phyloP scores from a whole-genome alignment of 139 green algal genomes.

The Chlamydomonas urium region DNA sequence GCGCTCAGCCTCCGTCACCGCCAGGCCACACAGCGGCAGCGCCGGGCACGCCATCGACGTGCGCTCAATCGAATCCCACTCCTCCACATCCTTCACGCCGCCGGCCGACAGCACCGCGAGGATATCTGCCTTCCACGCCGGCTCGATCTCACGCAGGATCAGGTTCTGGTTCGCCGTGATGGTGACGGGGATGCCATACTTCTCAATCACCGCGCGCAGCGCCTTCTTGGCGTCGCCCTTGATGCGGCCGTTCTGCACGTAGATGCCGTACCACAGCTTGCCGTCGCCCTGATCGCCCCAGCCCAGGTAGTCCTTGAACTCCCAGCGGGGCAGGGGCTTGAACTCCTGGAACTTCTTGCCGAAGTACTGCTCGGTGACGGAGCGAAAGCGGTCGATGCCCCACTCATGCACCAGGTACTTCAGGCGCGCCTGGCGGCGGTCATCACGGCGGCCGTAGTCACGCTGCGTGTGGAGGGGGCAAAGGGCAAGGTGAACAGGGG shows the following conservation, averaged over 20 bases:
- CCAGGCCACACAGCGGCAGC: conserved; percentile 95
- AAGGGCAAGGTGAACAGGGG: no score
- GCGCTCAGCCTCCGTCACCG: conserved; percentile 94
- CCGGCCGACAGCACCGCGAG: conserved; percentile 51
- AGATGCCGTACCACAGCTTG: conserved; percentile 87
- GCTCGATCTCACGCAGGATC: conserved; percentile 88
- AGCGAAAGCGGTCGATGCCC: conserved; percentile 91
- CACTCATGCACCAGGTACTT: conserved; percentile 98
- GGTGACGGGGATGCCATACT: conserved; percentile 47
- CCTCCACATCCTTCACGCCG: conserved; percentile 52
- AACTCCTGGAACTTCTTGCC: conserved; percentile 93
- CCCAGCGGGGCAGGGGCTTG: conserved; percentile 85
- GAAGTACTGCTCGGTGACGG: conserved; percentile 95
- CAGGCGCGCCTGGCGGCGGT: conserved; percentile 90
- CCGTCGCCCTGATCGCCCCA: conserved; percentile 95
- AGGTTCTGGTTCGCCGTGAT: conserved; percentile 84
- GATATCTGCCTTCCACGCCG: conserved; percentile 81
- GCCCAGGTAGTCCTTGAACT: conserved; percentile 94
- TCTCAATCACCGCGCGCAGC: conserved; percentile 78
- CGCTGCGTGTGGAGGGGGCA: no score
- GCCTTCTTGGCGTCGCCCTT: conserved; percentile 87
- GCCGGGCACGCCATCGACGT: conserved; percentile 96
- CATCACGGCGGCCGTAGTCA: conserved; percentile 96
- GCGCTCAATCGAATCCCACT: conserved; percentile 75
- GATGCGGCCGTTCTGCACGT: conserved; percentile 68